Evolutionary conservation across 352 stramenopile species (phyloP), one percentile per base, ranked within the genome.

Genomic region (Globisporangium sylvaticum): DNA sequence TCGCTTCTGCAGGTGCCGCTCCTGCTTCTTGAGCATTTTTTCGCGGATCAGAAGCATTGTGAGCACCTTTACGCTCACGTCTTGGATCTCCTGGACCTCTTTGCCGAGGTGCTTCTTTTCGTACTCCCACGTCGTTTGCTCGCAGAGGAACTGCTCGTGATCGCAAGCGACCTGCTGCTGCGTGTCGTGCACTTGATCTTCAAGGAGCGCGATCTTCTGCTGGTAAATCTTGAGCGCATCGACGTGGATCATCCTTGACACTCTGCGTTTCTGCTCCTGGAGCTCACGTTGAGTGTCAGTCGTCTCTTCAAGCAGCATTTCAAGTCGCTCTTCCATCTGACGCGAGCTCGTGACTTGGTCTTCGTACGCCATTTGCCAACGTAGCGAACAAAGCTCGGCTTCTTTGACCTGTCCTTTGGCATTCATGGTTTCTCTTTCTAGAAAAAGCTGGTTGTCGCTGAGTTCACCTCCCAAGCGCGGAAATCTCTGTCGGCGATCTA

Each of bases 21-120:
- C 82, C 12, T 86, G 69, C 32, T 75, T 81, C 56, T 88, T 89
- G 42, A 88, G 72, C 9, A 89, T 56, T 55, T 88, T 89, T 52
- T 89, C 83, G 7, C 83, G 80, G 20, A 91, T 80, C 50, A 91
- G 66, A 32, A 91, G 52, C 10, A 89, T 56, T 60, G 88, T 91
- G 12, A 91, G 78, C 34, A 91, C 77, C 52, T 89, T 91, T 2
- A 88, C 72, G 52, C 83, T 89, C 18, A 84, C 74, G 32, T 72
- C 68, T 24, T 86, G 79, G 31, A 91, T 74, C 55, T 91, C 83
- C 44, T 88, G 72, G 20, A 87, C 81, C 20, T 88, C 83, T 37
- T 80, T 63, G 5, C 74, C 66, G 24, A 77, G 67, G 24, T 81
- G 67, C 14, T 78, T 78, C 58, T 87, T 89, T 62, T 89, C 77